A percentile compares a stretch with the other conserved stretches of the same genome.
These are phyloP conservation scores for Gnaphalium uliginosum DNA, from an alignment of 129 eudicot genomes.

Conservation along the genomic window DNA sequence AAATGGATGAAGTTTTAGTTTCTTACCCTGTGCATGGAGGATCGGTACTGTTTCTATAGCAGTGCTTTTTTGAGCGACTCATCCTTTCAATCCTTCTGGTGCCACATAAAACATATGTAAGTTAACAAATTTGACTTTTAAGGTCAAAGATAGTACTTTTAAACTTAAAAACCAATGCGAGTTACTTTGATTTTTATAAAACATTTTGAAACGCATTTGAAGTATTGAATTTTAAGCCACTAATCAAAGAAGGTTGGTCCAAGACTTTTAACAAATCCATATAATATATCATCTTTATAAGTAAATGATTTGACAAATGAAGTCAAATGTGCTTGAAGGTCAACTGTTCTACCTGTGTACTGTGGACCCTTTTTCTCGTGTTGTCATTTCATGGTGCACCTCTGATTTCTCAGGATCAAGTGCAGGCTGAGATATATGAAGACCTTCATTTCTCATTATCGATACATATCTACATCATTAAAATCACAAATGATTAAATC, in stretches of 20 bases:
- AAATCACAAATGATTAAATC: background rate
- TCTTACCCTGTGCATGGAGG: constrained; percentile 94
- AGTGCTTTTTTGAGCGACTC: constrained; percentile 58
- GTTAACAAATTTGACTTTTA: constrained; percentile 16
- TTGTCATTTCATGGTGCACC: constrained; percentile 80
- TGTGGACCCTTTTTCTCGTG: constrained; percentile 49
- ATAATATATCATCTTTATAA: background rate
- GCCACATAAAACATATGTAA: constrained; percentile 4
- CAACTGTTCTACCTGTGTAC: constrained; percentile 57
- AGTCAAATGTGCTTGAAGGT: constrained; percentile 9
- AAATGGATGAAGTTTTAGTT: background rate
- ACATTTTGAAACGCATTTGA: background rate
- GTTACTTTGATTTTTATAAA: background rate
- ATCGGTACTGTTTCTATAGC: constrained; percentile 65
- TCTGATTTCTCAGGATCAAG: constrained; percentile 73
- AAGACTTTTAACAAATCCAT: background rate
- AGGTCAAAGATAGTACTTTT: constrained; percentile 12
- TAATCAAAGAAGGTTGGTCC: background rate
- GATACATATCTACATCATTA: constrained; percentile 58
- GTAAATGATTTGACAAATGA: background rate
- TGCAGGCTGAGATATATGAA: constrained; percentile 93
- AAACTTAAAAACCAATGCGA: background rate
- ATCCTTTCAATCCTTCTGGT: constrained; percentile 59
- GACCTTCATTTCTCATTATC: constrained; percentile 69
- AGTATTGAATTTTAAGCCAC: background rate